Evolutionary conservation across 768 basidiomycete species (phyloP).

Genomic region (Kwoniella europaea): DNA sequence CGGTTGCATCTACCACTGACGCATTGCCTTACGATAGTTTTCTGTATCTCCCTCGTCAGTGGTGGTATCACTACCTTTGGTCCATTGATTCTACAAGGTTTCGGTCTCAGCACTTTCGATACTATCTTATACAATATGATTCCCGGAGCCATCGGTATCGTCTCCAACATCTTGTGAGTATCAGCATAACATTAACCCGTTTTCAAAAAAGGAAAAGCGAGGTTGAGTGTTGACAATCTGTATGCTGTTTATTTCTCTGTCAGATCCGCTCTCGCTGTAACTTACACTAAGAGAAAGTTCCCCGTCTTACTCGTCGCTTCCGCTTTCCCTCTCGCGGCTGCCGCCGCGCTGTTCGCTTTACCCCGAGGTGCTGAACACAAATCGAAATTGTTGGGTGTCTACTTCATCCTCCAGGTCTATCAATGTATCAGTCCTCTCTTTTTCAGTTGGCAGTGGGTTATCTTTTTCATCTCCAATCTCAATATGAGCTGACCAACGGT

Average conservation of each 20-base stretch:
- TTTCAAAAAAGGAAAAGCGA: too few species aligned
- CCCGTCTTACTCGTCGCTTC: constrained; percentile 31
- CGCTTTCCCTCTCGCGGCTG: constrained; percentile 41
- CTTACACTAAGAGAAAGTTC: constrained; percentile 32
- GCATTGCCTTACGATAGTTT: constrained; percentile 28
- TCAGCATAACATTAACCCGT: not conserved
- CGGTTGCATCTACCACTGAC: too few species aligned
- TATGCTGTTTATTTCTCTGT: not conserved
- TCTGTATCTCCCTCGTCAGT: constrained; percentile 34
- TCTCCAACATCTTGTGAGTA: constrained; percentile 55
- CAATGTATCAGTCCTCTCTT: constrained; percentile 34
- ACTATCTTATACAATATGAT: constrained; percentile 65
- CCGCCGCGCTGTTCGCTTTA: constrained; percentile 36
- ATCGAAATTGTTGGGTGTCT: constrained; percentile 34
- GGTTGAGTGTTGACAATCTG: not conserved
- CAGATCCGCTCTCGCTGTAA: constrained; percentile 57
- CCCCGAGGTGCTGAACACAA: constrained; percentile 32
- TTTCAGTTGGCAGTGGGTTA: constrained; percentile 34
- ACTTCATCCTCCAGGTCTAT: constrained; percentile 44
- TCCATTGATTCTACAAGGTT: constrained; percentile 61
- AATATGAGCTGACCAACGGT: too few species aligned
- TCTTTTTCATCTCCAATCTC: not conserved
- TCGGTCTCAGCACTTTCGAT: constrained; percentile 58
- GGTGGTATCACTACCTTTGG: constrained; percentile 63
- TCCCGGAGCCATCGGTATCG: constrained; percentile 61